These are phyloP conservation scores for Debaryomyces nepalensis DNA, from an alignment of 1,139 yeast genomes.

Conservation along the genomic window DNA sequence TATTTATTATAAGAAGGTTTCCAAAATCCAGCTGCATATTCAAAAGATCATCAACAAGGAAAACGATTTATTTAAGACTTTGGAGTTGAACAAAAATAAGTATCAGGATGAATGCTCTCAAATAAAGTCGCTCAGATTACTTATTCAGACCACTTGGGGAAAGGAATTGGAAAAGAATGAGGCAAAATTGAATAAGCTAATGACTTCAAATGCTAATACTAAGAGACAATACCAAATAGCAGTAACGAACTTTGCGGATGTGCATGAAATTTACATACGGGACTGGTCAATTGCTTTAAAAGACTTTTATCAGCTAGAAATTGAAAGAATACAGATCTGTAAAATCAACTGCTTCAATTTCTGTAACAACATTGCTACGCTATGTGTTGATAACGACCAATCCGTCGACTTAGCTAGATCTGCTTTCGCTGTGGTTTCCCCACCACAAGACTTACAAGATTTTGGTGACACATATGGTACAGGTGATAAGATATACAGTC, in stretches of 20 bases:
- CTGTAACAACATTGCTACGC: conserved; percentile 74
- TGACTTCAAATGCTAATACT: conserved; percentile 49
- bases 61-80: conserved; percentile 33
- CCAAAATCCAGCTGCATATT: conserved; percentile 44
- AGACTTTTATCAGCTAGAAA: conserved; percentile 76
- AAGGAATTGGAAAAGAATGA: conserved; percentile 73
- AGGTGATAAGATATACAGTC: conserved; percentile 64
- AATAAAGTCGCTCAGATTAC: conserved; percentile 61
- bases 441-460: conserved; percentile 59
- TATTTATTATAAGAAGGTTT: conserved; percentile 36
- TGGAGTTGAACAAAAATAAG: conserved; percentile 52
- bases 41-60: conserved; percentile 34
- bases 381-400: conserved; percentile 80
- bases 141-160: conserved; percentile 77
- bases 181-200: conserved; percentile 61
- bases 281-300: conserved; percentile 80
- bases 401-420: conserved; percentile 72
- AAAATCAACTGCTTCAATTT: conserved; percentile 83
- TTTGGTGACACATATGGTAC: conserved; percentile 66
- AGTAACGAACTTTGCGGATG: conserved; percentile 62
- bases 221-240: conserved; percentile 65
- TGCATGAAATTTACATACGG: conserved; percentile 71
- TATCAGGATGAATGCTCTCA: conserved; percentile 65
- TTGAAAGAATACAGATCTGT: conserved; percentile 73
- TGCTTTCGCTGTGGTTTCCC: conserved; percentile 69